Base-by-base conservation (phyloP, 306 rosid species). In the Prinsepia uniflora region DNA sequence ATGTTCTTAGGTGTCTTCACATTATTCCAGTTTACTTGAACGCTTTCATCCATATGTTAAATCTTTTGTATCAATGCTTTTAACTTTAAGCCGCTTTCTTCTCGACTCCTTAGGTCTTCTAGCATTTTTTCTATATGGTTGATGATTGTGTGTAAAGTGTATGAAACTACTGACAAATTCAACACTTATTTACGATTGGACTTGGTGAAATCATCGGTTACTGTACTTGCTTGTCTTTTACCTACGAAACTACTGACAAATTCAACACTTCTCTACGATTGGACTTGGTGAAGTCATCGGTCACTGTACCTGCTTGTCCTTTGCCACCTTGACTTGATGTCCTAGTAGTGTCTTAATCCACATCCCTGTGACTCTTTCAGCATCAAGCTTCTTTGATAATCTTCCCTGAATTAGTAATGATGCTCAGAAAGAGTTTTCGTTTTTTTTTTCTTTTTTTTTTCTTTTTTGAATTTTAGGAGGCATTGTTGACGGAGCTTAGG, bases 401-500 rank as follows among this genome's bases (percentile, higher is more conserved):
- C 49, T 61, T 42, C 52, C 73, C 44, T 47, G 40, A 39, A 41
- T 63, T 71, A 49, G 76, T 64, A 68, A 42, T 55, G 66, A 43
- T 73, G 22, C 47, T 68, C 67, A 66, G 48, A 71, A 56, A 47
- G 74, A 19, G 63, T 50, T 42, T n/a, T n/a, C n/a, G n/a, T 7
- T 22, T 65, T 24, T 30, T 30, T 30, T 30, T 3, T 30, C 3
- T 30, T 2, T 2, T 2, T 2, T 2, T 30, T 13, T 65, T 66
- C 19, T 69, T 58, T 79, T 81, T 62, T 53, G 55, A 67, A 41
- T 48, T 76, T 47, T 72, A 89, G 96, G 89, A 89, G 74, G 81
- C 84, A 63, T 63, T 84, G 75, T 75, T 89, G 72, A 64, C 63
- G 82, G 96, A 86, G 84, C 92, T 86, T 71, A 84, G 75, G 54